A percentile compares a stretch with the other conserved stretches of the same genome.
phyloP scores from a whole-genome alignment of 2,329 filamentous ascomycete species.

The Pyrenophora graminea region DNA sequence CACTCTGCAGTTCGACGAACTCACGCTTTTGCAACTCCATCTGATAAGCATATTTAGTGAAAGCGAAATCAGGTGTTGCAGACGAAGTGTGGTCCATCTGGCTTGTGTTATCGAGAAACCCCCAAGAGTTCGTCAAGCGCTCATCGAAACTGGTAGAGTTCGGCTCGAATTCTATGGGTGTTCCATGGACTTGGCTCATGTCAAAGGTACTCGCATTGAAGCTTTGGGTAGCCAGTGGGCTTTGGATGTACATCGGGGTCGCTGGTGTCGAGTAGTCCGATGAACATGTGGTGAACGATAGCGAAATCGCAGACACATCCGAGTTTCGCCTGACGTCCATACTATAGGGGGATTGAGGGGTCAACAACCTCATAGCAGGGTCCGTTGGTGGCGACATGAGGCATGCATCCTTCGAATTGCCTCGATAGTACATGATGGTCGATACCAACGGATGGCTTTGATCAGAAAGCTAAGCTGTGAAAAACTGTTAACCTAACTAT shows the following conservation, averaged over 20 bases:
- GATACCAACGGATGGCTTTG: slow-evolving; percentile 15
- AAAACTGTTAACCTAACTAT: slow-evolving; percentile 3
- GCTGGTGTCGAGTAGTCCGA: slow-evolving; percentile 33
- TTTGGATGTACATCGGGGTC: slow-evolving; percentile 33
- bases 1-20: slow-evolving; percentile 5
- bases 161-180: slow-evolving; percentile 13
- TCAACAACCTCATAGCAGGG: slow-evolving; percentile 29
- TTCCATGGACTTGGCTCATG: slow-evolving; percentile 21
- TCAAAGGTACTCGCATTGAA: slow-evolving; percentile 23
- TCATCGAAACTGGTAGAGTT: slow-evolving; percentile 13
- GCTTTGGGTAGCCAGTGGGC: slow-evolving; percentile 27
- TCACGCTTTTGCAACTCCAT: slow-evolving; percentile 8
- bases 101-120: neutral
- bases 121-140: slow-evolving; percentile 9
- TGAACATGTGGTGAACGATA: slow-evolving; percentile 18
- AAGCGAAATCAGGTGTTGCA: slow-evolving; percentile 7
- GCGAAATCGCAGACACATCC: slow-evolving; percentile 35
- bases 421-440: slow-evolving; percentile 12
- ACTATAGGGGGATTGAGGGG: slow-evolving; percentile 32
- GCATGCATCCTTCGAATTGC: slow-evolving; percentile 25
- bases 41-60: neutral
- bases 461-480: neutral
- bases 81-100: neutral
- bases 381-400: slow-evolving; percentile 24
- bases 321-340: slow-evolving; percentile 38